phyloP scores from a whole-genome alignment of 169 alveolate species.

The Plasmodium adleri region DNA sequence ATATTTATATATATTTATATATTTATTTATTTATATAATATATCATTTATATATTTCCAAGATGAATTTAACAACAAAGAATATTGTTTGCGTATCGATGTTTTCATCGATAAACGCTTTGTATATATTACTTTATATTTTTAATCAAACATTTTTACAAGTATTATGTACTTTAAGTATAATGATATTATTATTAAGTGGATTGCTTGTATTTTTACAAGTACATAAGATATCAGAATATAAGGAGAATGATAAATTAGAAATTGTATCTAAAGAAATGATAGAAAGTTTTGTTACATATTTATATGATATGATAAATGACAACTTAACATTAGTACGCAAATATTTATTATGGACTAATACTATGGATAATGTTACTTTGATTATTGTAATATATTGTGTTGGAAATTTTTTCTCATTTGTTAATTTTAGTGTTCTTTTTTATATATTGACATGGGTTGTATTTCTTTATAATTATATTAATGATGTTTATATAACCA shows the following conservation, averaged over 20 bases:
- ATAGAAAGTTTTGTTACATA: slow-evolving; percentile 24
- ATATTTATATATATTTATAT: too few relatives aligned
- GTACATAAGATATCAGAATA: slow-evolving; percentile 38
- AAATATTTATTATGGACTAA: slow-evolving; percentile 56
- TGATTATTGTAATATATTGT: slow-evolving; percentile 32
- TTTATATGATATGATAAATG: slow-evolving; percentile 59
- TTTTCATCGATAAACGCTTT: slow-evolving; percentile 72
- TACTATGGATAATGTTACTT: slow-evolving; percentile 40
- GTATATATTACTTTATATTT: slow-evolving; percentile 50
- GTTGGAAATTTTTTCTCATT: slow-evolving; percentile 65
- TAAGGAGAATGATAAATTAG: slow-evolving; percentile 67
- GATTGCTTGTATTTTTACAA: slow-evolving; percentile 67
- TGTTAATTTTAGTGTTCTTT: slow-evolving; percentile 53
- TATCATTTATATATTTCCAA: slow-evolving; percentile 9
- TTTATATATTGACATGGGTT: slow-evolving; percentile 59
- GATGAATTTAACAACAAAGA: slow-evolving; percentile 33
- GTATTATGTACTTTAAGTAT: slow-evolving; percentile 46
- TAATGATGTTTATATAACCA: slow-evolving; percentile 43
- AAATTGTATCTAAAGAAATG: slow-evolving; percentile 39
- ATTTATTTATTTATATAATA: neutral
- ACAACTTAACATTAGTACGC: slow-evolving; percentile 49
- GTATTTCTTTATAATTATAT: slow-evolving; percentile 64
- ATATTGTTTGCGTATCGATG: slow-evolving; percentile 60
- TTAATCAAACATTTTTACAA: slow-evolving; percentile 62
- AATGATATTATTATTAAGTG: slow-evolving; percentile 62